Base-by-base conservation (phyloP, 2,329 filamentous ascomycete species). In the Colletotrichum sp. region DNA sequence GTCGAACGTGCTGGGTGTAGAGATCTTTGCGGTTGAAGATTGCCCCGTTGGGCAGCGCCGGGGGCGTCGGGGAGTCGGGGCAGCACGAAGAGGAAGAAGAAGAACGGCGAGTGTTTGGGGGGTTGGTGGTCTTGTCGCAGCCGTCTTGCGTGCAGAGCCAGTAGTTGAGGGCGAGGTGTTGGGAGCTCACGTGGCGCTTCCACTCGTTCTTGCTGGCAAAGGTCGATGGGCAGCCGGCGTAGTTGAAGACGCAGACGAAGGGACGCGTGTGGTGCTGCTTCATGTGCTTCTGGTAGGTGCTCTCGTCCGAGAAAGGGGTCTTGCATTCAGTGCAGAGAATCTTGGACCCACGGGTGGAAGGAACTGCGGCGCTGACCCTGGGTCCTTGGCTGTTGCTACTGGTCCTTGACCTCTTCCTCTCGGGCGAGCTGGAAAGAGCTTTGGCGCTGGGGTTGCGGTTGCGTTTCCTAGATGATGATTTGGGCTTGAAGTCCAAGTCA, bases 141-240 rank as follows among this genome's bases (percentile, higher is more conserved):
- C 84, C 81, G 77, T 91, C 93, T 36, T 94, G 87, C 78, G 93
- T 90, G 86, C 96, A 99, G 73, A 93, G 88, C 91, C 93, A 98
- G 85, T 93, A 94, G 61, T 90, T 87, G 5, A 95, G 88, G 70
- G 93, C 91, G 27, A 98, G 88, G 82, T 99, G 96, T 82, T 98
- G 94, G 0, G 94, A 94, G 36, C 89, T 87, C 80, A 96, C 92
- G 82, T 99, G 96, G 0, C 96, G 92, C 84, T 98, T 98, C 96
- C 96, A 98, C 83, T 98, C 96, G 82, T 98, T 98, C 86, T 98
- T 98, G 79, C 90, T 93, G 5, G 90, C 89, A 81, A 98, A 98
- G 1, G 89, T 92, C 4, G 92, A 91, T 1, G 77, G 78, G 85
- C 96, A 99, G 39, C 94, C 94, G 72, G 96, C 97, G 71, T 91